These are phyloP conservation scores for Pseudonitzschia delicatissima DNA, from an alignment of 108 stramenopile species.

Conservation along the genomic window DNA sequence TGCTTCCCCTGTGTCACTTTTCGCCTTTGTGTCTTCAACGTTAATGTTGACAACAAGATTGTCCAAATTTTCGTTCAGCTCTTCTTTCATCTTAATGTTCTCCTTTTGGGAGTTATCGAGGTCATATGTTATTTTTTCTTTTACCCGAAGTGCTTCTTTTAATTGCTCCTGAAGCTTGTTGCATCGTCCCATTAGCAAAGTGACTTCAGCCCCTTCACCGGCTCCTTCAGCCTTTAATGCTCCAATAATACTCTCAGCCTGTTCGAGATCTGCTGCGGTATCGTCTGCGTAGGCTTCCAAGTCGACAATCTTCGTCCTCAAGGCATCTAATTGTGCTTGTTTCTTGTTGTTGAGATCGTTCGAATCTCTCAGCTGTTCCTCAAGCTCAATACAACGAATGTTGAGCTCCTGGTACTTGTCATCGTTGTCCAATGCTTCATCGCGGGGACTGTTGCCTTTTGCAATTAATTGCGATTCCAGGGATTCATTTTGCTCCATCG, in stretches of 20 bases:
- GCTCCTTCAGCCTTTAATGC: neutral
- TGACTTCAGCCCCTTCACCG: neutral
- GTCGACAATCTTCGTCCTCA: neutral
- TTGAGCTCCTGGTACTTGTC: neutral
- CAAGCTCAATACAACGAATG: neutral
- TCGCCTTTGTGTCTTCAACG: too few species aligned
- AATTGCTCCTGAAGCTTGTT: too few species aligned
- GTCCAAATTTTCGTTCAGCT: neutral
- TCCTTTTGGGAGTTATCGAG: neutral
- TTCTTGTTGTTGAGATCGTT: neutral
- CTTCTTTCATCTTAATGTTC: neutral
- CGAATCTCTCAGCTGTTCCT: neutral
- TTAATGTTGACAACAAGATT: too few species aligned
- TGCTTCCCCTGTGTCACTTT: too few species aligned
- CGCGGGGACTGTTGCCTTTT: too few species aligned
- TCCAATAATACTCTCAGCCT: neutral
- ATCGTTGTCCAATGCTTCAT: too few species aligned
- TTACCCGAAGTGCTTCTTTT: too few species aligned
- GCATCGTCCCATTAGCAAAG: neutral
- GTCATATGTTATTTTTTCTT: too few species aligned
- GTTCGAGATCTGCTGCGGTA: neutral
- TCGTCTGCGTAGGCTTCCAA: neutral
- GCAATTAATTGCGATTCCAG: too few species aligned
- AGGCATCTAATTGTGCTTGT: neutral
- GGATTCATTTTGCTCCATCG: neutral